Percentiles rank a stretch among this genome's conserved stretches.
These are phyloP conservation scores for Spiromastix sp. DNA, from an alignment of 2,329 filamentous ascomycete genomes.

Conservation along the genomic window DNA sequence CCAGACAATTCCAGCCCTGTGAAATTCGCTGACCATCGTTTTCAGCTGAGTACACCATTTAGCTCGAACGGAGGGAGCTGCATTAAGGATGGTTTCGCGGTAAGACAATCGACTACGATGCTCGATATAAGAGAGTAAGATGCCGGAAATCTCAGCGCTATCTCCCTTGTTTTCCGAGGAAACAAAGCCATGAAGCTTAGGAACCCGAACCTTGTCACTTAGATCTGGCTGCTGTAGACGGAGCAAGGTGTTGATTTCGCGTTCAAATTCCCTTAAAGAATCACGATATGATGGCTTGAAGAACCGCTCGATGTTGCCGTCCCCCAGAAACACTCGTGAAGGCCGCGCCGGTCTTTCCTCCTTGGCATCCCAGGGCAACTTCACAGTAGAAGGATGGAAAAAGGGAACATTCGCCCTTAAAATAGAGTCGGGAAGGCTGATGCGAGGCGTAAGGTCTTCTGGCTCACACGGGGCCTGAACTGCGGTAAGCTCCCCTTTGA, in stretches of 20 bases:
- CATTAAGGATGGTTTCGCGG: background rate
- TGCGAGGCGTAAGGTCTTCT: slow-evolving; percentile 6
- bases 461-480: slow-evolving; percentile 3
- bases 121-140: slow-evolving; percentile 7
- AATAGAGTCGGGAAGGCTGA: slow-evolving; percentile 2
- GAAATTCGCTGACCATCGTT: slow-evolving; percentile 6
- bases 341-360: slow-evolving; percentile 4
- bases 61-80: slow-evolving; percentile 4
- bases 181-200: slow-evolving; percentile 7
- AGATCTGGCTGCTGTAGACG: slow-evolving; percentile 4
- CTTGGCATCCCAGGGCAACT: slow-evolving; percentile 6
- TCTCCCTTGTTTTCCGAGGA: slow-evolving; percentile 2
- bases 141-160: slow-evolving; percentile 6
- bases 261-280: slow-evolving; percentile 2
- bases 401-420: slow-evolving; percentile 2
- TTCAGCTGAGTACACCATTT: slow-evolving; percentile 3
- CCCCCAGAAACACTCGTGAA: slow-evolving; percentile 4
- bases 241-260: slow-evolving; percentile 7
- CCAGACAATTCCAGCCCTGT: slow-evolving; percentile 14
- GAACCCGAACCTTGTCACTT: slow-evolving; percentile 4
- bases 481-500: slow-evolving; percentile 5
- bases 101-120: slow-evolving; percentile 2
- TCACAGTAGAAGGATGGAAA: slow-evolving; percentile 4
- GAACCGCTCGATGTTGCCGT: slow-evolving; percentile 1
- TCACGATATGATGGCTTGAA: slow-evolving; percentile 7